phyloP scores from a whole-genome alignment of 2,329 filamentous ascomycete genomes.

The Rutstroemia sydowiana region DNA sequence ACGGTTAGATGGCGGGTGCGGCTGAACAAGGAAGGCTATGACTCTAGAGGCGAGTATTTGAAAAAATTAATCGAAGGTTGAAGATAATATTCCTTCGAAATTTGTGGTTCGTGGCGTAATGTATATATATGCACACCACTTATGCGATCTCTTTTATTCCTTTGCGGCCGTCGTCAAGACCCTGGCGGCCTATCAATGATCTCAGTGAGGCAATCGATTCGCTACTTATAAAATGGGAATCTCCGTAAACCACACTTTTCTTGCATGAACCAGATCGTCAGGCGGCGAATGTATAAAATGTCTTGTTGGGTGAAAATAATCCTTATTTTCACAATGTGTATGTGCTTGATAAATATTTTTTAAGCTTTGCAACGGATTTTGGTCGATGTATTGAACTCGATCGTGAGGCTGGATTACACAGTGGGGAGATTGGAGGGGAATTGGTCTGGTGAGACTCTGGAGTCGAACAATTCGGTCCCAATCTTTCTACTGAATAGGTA shows the following conservation, averaged over 20 bases:
- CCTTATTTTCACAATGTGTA: neutral
- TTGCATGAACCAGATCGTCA: neutral
- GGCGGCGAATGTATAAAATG: neutral
- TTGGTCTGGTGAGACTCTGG: slow-evolving; percentile 2
- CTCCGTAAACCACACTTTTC: neutral
- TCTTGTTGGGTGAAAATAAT: neutral
- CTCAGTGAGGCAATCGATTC: slow-evolving; percentile 7
- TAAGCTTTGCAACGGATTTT: neutral
- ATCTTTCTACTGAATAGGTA: neutral
- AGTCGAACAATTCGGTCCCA: neutral
- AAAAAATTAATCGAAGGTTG: neutral
- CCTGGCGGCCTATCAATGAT: slow-evolving; percentile 3
- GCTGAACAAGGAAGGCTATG: neutral
- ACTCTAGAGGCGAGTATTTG: neutral
- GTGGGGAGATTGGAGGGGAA: neutral
- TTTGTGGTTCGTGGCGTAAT: neutral
- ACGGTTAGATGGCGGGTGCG: slow-evolving; percentile 4
- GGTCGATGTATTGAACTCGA: neutral
- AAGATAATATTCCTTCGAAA: neutral
- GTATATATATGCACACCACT: slow-evolving; percentile 9
- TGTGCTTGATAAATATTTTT: neutral
- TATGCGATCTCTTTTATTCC: neutral
- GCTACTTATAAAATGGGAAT: neutral
- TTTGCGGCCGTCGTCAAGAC: slow-evolving; percentile 1
- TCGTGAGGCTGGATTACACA: slow-evolving; percentile 5